Conservation (phyloP, 257 asterid genomes). For the Fraxinus pennsylvanica region DNA sequence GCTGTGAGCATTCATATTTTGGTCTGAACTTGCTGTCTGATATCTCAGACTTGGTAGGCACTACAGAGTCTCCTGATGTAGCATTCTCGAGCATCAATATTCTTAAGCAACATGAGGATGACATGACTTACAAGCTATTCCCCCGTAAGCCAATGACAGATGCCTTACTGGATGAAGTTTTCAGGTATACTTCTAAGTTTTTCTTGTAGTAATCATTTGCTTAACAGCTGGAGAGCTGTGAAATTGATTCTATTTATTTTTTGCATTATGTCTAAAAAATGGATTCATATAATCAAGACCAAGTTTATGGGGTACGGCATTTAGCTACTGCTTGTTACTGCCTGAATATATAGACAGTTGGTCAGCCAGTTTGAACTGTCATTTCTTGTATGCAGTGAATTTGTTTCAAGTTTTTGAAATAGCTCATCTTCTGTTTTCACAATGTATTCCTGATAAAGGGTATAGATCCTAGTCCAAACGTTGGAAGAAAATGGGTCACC, state of each 20-base stretch:
- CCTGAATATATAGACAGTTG: no score
- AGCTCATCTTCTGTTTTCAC: background rate
- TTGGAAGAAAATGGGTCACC: no score
- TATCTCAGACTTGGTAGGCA: slow-evolving; percentile 85
- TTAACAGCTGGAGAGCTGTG: background rate
- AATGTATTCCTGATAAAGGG: background rate
- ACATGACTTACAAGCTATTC: slow-evolving; percentile 79
- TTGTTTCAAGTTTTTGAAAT: background rate
- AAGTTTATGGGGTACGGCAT: background rate
- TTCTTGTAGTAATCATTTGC: background rate
- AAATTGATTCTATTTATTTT: no score
- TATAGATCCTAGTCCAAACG: background rate
- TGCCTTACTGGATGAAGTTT: slow-evolving; percentile 60
- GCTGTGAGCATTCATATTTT: slow-evolving; percentile 61
- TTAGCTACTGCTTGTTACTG: background rate
- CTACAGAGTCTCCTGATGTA: slow-evolving; percentile 66
- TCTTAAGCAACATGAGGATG: slow-evolving; percentile 67
- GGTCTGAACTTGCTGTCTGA: slow-evolving; percentile 61
- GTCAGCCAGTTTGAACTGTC: background rate
- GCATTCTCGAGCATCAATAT: slow-evolving; percentile 82
- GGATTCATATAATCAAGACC: no score
- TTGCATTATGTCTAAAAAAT: no score
- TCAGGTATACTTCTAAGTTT: slow-evolving; percentile 49
- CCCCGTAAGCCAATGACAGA: slow-evolving; percentile 70
- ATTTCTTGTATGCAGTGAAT: background rate